A percentile compares a stretch with the other conserved stretches of the same genome.
Evolutionary conservation across 1,139 yeast species (phyloP).

Genomic region (Sporopachydermia cereana): DNA sequence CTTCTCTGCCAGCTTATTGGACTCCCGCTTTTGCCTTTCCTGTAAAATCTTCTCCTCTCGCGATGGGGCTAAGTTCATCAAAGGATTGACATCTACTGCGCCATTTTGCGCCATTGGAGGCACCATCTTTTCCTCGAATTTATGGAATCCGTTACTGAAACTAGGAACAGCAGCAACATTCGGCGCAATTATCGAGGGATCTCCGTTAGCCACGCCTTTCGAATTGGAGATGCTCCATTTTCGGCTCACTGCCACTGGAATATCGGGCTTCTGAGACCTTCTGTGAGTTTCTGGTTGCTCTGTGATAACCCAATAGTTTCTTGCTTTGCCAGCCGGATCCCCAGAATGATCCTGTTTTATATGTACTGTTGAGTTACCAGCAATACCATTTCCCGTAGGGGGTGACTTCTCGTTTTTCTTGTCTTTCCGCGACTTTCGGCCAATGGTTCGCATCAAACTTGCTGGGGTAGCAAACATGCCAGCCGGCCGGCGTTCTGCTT

Average conservation of each 20-base stretch:
- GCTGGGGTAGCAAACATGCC: conserved; percentile 5
- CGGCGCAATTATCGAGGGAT: background rate
- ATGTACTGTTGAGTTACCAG: too few species aligned
- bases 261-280: background rate
- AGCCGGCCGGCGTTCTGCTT: background rate
- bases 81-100: background rate
- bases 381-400: background rate
- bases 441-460: conserved; percentile 4
- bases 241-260: background rate
- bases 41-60: background rate
- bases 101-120: background rate
- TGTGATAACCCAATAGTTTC: conserved; percentile 5
- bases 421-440: background rate
- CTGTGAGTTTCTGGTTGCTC: conserved; percentile 1
- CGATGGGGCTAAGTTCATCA: background rate
- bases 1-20: conserved; percentile 4
- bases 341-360: background rate
- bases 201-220: background rate
- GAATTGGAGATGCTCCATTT: conserved; percentile 1
- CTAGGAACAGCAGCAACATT: too few species aligned
- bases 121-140: background rate
- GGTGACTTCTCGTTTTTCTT: background rate
- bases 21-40: conserved; percentile 2
- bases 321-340: background rate
- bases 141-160: background rate